Evolutionary conservation across 2,329 filamentous ascomycete genomes (phyloP), one percentile per base, ranked within the genome.

Genomic region (Penicillium occitanis): DNA sequence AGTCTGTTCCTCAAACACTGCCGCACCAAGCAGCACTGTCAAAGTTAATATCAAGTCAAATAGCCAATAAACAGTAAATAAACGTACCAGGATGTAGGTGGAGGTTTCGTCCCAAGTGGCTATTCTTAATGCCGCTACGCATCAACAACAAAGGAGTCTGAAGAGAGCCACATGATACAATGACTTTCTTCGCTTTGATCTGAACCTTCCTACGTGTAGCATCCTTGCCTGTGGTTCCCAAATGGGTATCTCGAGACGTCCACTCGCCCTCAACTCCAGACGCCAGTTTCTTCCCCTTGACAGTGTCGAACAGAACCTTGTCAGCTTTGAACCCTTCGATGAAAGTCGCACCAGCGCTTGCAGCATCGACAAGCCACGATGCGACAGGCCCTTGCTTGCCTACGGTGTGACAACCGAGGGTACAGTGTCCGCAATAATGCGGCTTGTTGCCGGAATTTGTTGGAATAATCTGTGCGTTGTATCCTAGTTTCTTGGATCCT

Each of bases 381-480:
- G 91, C 87, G 0, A 87, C 85, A 0, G 93, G 91, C 0, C 93
- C 92, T 76, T 90, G 88, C 80, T 97, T 97, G 69, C 88, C 87
- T 57, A 85, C 87, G 1, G 86, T 86, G 8, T 83, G 81, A 70
- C 87, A 90, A 22, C 86, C 86, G 70, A 86, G 73, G 0, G 81
- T 85, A 71, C 87, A 89, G 71, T 87, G 83, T 10, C 90, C 90
- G 73, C 92, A 96, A 72, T 89, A 87, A 76, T 97, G 93, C 65
- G 88, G 85, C 37, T 84, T 82, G 1, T 90, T 87, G 7, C 87
- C 91, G 0, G 89, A 91, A 74, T 97, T 97, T 73, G 96, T 91
- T 1, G 91, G 90, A 6, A 93, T 90, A 0, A 85, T 78, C 55
- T 86, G 87, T 5, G 88, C 88, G 55, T 83, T 78, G 82, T 90